A percentile compares a stretch with the other conserved stretches of the same genome.
Conservation (phyloP, 2,329 filamentous ascomycete species). For the Penicillium concentricum region DNA sequence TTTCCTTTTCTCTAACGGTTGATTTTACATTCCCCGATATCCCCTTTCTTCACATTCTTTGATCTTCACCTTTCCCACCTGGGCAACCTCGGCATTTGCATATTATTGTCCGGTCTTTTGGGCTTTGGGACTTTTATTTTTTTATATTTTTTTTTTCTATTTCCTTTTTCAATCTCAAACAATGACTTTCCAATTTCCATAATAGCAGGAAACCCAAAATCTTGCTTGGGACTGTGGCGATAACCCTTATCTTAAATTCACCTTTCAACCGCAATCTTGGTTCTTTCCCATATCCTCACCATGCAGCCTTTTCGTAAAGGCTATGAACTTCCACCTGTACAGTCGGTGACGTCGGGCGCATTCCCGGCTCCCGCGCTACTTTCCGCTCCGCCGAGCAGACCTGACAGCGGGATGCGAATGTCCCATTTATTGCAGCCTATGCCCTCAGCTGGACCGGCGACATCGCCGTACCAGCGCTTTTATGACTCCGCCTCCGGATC, state of each 20-base stretch:
- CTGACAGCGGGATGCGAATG: conserved; percentile 42
- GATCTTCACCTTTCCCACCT: conserved; percentile 18
- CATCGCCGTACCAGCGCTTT: conserved; percentile 36
- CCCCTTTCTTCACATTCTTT: conserved; percentile 17
- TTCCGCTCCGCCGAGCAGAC: conserved; percentile 41
- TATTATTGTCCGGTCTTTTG: conserved; percentile 9
- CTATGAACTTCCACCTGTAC: conserved; percentile 38
- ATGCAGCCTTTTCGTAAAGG: conserved; percentile 37
- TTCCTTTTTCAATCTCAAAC: conserved; percentile 4
- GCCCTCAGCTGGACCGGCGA: conserved; percentile 22
- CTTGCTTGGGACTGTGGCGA: conserved; percentile 1
- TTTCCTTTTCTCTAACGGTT: neutral
- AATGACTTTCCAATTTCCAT: neutral
- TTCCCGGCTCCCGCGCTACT: conserved; percentile 32
- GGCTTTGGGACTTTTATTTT: neutral
- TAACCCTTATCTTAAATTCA: conserved; percentile 1
- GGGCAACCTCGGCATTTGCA: conserved; percentile 23
- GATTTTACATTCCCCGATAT: conserved; percentile 10
- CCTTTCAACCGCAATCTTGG: neutral
- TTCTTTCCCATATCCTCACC: neutral
- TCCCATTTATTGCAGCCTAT: conserved; percentile 42
- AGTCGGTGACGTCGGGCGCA: conserved; percentile 35
- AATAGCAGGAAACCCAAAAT: conserved; percentile 1
- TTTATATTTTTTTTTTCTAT: neutral
- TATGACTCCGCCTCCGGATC: conserved; percentile 44